Conservation (phyloP, 495 filamentous ascomycete genomes). For the Astrothelium macrocarpum region DNA sequence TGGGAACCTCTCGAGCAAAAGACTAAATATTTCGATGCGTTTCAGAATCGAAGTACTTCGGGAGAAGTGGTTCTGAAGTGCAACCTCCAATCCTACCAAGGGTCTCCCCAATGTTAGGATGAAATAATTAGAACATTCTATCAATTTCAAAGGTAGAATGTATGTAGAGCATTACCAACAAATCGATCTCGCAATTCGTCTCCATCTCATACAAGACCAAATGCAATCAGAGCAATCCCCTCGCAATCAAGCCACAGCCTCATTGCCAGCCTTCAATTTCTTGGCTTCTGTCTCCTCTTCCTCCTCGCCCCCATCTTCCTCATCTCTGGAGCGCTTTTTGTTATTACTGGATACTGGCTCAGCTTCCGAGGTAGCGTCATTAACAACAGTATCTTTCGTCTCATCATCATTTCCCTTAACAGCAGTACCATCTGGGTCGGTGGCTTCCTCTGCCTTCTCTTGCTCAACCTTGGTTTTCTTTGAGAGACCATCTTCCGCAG, state of each 20-base stretch:
- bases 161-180: too few species aligned
- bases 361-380: neutral
- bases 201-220: too few species aligned
- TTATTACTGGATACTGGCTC: neutral
- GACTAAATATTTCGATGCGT: too few species aligned
- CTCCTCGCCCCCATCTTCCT: neutral
- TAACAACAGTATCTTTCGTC: neutral
- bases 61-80: too few species aligned
- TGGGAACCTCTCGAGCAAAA: too few species aligned
- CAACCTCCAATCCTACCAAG: too few species aligned
- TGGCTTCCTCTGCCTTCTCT: neutral
- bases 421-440: neutral
- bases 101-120: too few species aligned
- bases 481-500: neutral
- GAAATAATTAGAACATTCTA: too few species aligned
- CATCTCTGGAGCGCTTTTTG: neutral
- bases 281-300: neutral
- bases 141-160: too few species aligned
- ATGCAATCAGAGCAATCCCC: too few species aligned
- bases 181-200: too few species aligned
- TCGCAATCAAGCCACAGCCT: neutral
- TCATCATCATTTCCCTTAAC: neutral
- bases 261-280: neutral
- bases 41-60: too few species aligned
- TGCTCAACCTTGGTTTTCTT: constrained; percentile 14